phyloP scores from a whole-genome alignment of 2,329 filamentous ascomycete species.

The Arthrobotrys musiformis region DNA sequence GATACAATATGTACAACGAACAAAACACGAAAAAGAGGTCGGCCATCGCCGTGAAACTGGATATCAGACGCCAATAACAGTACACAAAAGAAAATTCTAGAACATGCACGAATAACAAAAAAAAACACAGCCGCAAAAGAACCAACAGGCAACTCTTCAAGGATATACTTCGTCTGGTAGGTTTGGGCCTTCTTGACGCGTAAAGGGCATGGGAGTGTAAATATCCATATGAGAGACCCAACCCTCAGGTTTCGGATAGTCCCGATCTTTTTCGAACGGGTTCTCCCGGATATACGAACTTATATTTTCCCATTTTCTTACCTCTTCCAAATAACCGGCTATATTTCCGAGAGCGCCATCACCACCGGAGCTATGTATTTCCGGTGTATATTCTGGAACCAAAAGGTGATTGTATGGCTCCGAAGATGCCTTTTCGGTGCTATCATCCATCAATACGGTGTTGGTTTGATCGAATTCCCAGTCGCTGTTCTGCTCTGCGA shows the following conservation, averaged over 20 bases:
- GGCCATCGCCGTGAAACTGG: not conserved
- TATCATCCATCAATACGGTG: conserved; percentile 91
- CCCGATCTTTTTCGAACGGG: conserved; percentile 20
- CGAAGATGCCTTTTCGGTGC: conserved; percentile 77
- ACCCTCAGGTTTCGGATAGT: conserved; percentile 16
- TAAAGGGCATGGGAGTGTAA: not conserved
- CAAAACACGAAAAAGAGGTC: not conserved
- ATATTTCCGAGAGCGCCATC: conserved; percentile 66
- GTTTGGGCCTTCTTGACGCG: not conserved
- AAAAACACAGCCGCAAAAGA: not conserved
- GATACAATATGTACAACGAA: not conserved
- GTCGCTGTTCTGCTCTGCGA: conserved; percentile 63
- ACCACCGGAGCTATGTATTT: conserved; percentile 62
- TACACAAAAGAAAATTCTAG: not conserved
- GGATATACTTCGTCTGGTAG: not conserved
- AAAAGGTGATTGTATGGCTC: conserved; percentile 86
- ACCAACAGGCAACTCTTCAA: not conserved
- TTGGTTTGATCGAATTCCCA: conserved; percentile 73
- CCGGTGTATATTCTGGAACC: conserved; percentile 78
- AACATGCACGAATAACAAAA: not conserved
- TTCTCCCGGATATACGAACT: conserved; percentile 60
- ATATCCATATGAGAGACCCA: conserved; percentile 11
- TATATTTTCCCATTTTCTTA: conserved; percentile 67
- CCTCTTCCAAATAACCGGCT: conserved; percentile 67
- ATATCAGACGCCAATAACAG: not conserved